Base-by-base conservation (phyloP, 768 basidiomycete species). In the Phanerodontia chrysosporium region DNA sequence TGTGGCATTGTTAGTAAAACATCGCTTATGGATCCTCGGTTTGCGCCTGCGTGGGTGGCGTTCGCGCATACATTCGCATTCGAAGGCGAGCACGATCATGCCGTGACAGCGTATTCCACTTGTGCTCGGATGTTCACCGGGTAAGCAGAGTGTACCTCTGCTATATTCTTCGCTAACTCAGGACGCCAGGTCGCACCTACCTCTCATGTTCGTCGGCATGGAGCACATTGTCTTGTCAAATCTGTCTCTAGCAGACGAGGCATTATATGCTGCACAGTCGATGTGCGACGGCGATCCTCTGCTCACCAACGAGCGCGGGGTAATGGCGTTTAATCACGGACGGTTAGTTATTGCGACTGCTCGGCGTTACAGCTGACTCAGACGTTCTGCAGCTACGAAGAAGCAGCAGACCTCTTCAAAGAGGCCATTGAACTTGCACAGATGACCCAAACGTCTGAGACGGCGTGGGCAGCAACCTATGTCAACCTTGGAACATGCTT, bases 1-100 rank as follows among this genome's bases (percentile, higher is more conserved):
- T 1, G 28, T 54, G 16, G 29, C 44, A 8, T 42, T 8, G 10
- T 18, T 60, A 96, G 95, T 67, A 99, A 99, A 82, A 92, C 95
- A 0, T 94, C 92, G 2, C 74, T 99, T 14, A 94, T 98, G 87
- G 96, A 99, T 69, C 92, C 95, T 21, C 83, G 96, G 3, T 97
- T 97, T 71, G 93, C 86, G 0, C 95, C 97, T 10, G 93, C 96
- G 0, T 99, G 97, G 97, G 84, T 98, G 52, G 92, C 95, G 2
- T 99, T 98, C 70, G 97, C 91, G 10, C 97, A 99, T 72, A 95
- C 95, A 0, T 99, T 97, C 75, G 93, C 96, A 1, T 78, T 92
- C 64, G 97, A 99, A 71, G 95, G 95, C 16, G 97, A 99, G 71
- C 97, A 98, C 75, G 96, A 98, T 65, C 95, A 98, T 67, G 96